Base-by-base conservation (phyloP, 768 basidiomycete genomes). In the Lactarius sanguifluus region DNA sequence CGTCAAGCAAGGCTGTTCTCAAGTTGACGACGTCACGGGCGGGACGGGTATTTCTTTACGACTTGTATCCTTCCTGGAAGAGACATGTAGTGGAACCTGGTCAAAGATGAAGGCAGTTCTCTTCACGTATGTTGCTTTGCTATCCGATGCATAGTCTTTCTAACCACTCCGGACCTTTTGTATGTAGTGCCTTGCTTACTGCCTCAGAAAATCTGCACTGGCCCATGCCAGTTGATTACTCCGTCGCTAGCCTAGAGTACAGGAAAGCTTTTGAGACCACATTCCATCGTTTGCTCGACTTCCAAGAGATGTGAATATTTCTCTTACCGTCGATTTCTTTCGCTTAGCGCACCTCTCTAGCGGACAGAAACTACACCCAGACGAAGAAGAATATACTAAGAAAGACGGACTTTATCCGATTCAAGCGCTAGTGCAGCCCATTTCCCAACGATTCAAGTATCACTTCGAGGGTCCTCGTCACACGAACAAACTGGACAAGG, bases 401-500 rank as follows among this genome's bases (percentile, higher is more conserved):
- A 79, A 82, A 72, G 82, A 86, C 57, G 87, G 88, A 0, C 73
- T 98, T 40, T 96, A 96, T 76, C 85, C 97, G 2, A 72, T 98
- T 20, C 89, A 93, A 73, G 89, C 91, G 2, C 83, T 99, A 20
- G 84, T 94, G 4, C 86, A 89, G 54, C 92, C 96, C 2, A 82
- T 99, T 58, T 81, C 89, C 2, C 77, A 94, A 66, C 85, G 97
- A 23, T 99, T 98, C 81, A 92, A 90, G 72, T 99, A 90, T 74
- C 97, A 99, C 73, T 98, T 98, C 68, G 94, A 98, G 64, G 87
- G 91, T 0, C 81, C 85, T 20, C 82, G 94, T 41, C 85, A 87
- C 70, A 99, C 97, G 0, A 99, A 98, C 76, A 83, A 92, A 60
- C 76, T 94, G 12, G 96, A 98, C 78, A 98, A 98, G 86, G 95